These are phyloP conservation scores for Boletus patriciae DNA, from an alignment of 768 basidiomycete genomes.

Conservation along the genomic window DNA sequence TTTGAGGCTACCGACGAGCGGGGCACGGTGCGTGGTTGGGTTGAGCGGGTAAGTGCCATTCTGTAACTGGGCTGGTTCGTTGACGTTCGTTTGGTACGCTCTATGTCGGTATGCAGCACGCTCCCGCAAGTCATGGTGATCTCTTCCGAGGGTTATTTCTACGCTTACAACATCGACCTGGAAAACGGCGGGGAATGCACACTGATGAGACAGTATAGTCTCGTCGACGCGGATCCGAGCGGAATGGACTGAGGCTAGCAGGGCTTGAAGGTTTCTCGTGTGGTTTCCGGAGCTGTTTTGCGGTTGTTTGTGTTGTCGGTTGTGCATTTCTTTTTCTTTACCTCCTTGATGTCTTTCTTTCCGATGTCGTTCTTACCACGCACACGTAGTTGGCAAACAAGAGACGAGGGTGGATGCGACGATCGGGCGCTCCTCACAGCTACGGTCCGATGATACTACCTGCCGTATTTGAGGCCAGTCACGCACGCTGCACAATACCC, in stretches of 20 bases:
- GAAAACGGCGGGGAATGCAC: conserved; percentile 96
- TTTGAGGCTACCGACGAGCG: conserved; percentile 74
- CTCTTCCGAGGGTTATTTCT: conserved; percentile 93
- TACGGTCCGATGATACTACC: too few relatives aligned
- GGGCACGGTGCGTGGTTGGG: conserved; percentile 84
- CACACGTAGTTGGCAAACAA: neutral
- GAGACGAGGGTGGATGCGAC: neutral
- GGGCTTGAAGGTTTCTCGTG: neutral
- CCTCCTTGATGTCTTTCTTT: neutral
- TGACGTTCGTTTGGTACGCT: neutral
- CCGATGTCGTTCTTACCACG: neutral
- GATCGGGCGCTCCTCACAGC: too few relatives aligned
- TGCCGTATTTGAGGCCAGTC: too few relatives aligned
- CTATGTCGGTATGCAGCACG: conserved; percentile 49
- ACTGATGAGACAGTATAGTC: conserved; percentile 89
- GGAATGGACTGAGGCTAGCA: conserved; percentile 30
- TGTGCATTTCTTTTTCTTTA: conserved; percentile 1
- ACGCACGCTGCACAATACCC: too few relatives aligned
- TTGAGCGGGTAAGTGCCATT: conserved; percentile 71
- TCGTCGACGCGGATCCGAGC: conserved; percentile 28
- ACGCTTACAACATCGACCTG: conserved; percentile 92
- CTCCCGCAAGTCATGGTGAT: conserved; percentile 98
- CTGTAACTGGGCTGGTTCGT: neutral
- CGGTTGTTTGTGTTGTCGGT: neutral
- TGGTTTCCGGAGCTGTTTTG: neutral